Evolutionary conservation across 1,284 basidiomycete genomes (phyloP).

Genomic region (Ustilago vetiveriae): DNA sequence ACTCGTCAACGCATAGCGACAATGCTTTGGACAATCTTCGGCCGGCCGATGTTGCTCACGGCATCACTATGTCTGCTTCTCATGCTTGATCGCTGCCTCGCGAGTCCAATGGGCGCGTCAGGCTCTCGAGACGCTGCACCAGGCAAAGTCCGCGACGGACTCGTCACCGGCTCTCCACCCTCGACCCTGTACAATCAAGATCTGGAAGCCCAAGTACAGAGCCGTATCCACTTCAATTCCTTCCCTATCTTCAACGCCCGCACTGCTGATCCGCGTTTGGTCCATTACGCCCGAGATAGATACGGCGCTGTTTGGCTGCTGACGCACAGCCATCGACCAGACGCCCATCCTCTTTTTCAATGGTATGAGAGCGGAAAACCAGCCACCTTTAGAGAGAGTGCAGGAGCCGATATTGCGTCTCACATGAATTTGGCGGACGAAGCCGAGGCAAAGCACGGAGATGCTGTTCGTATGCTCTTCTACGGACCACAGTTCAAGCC

Average conservation of each 20-base stretch:
- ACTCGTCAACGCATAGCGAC: neutral
- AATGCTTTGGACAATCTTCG: neutral
- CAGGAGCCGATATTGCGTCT: too few species aligned
- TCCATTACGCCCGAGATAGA: neutral
- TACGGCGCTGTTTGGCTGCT: neutral
- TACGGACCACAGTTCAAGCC: neutral
- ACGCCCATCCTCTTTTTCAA: neutral
- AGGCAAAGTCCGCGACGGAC: too few species aligned
- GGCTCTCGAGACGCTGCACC: too few species aligned
- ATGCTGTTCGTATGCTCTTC: neutral
- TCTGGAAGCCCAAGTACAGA: neutral
- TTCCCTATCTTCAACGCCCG: neutral
- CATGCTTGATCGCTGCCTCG: neutral
- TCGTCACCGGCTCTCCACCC: too few species aligned
- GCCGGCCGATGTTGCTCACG: constrained; percentile 5
- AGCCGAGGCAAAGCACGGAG: neutral
- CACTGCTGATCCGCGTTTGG: too few species aligned
- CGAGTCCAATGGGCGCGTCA: neutral
- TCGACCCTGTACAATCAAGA: too few species aligned
- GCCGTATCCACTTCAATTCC: neutral
- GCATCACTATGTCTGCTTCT: constrained; percentile 2
- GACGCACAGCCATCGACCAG: neutral
- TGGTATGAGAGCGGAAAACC: neutral
- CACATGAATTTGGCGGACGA: neutral
- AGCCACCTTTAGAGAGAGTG: too few species aligned